phyloP scores from a whole-genome alignment of 2,329 filamentous ascomycete genomes.

The Xylaria sp. region DNA sequence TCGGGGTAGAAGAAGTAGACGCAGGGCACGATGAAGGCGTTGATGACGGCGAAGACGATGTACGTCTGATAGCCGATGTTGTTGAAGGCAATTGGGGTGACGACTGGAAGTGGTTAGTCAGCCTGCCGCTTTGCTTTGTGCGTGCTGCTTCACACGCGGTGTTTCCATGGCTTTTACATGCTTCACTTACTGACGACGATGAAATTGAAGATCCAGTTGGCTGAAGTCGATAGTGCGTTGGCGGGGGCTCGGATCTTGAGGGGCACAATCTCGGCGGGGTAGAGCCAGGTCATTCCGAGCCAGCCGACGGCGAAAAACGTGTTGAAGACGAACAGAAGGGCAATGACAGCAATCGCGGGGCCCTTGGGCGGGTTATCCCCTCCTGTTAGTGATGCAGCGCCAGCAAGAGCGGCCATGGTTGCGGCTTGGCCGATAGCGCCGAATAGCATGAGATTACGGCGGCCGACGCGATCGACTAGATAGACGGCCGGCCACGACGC shows the following conservation, averaged over 20 bases:
- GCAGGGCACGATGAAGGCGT: conserved; percentile 67
- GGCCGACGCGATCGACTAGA: conserved; percentile 73
- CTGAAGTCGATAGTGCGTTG: conserved; percentile 62
- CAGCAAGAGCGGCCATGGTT: conserved; percentile 72
- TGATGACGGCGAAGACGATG: conserved; percentile 74
- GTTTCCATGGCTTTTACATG: too few relatives aligned
- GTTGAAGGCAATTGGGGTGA: conserved; percentile 68
- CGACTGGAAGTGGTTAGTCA: conserved; percentile 51
- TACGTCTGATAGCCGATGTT: conserved; percentile 71
- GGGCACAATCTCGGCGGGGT: conserved; percentile 67
- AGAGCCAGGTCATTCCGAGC: conserved; percentile 68
- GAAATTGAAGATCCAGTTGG: conserved; percentile 73
- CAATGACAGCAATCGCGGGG: conserved; percentile 50
- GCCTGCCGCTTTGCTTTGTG: neutral
- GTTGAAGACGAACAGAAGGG: conserved; percentile 64
- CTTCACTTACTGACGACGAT: conserved; percentile 61
- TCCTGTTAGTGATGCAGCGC: conserved; percentile 51
- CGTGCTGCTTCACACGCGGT: too few relatives aligned
- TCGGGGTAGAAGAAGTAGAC: conserved; percentile 74
- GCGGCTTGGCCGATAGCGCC: conserved; percentile 71
- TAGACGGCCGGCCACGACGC: conserved; percentile 70
- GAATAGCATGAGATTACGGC: conserved; percentile 77
- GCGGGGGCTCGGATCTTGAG: conserved; percentile 65
- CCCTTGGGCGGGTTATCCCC: conserved; percentile 40
- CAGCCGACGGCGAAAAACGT: conserved; percentile 64